A percentile compares a stretch with the other conserved stretches of the same genome.
Evolutionary conservation across 805 yeast genomes (phyloP).

Genomic region (Candida oleophila): DNA sequence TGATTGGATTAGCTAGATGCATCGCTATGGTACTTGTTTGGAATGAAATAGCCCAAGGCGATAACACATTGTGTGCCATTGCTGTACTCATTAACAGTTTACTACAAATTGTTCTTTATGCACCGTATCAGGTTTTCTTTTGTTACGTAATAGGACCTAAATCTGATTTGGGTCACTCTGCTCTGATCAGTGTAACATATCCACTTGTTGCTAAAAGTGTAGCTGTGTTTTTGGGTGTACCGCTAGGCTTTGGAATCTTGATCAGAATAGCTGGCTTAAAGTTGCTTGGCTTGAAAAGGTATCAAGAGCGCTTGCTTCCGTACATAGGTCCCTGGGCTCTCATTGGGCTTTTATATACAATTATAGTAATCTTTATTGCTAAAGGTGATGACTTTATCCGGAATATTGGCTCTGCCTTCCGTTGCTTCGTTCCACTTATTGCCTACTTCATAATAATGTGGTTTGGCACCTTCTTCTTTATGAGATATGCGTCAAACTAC

Average conservation of each 20-base stretch:
- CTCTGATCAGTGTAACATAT: conserved; percentile 23
- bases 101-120: conserved; percentile 51
- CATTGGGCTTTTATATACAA: conserved; percentile 51
- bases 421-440: conserved; percentile 50
- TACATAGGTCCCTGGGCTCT: conserved; percentile 49
- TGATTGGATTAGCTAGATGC: conserved; percentile 60
- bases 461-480: conserved; percentile 41
- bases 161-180: conserved; percentile 23
- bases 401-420: conserved; percentile 48
- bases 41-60: conserved; percentile 57
- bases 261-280: conserved; percentile 31
- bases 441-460: conserved; percentile 49
- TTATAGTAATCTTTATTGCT: conserved; percentile 50
- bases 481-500: conserved; percentile 27
- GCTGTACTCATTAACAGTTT: conserved; percentile 52
- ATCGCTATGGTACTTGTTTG: conserved; percentile 63
- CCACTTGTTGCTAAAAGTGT: conserved; percentile 47
- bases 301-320: conserved; percentile 35
- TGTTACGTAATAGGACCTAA: conserved; percentile 47
- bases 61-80: conserved; percentile 48
- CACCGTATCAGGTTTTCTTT: conserved; percentile 50
- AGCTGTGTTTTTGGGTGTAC: conserved; percentile 54
- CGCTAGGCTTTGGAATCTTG: conserved; percentile 45
- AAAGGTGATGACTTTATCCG: conserved; percentile 48
- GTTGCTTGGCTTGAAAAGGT: conserved; percentile 29